Evolutionary conservation across 139 green algal species (phyloP), one percentile per base, ranked within the genome.

Genomic region (Auxenochlorella protothecoides): DNA sequence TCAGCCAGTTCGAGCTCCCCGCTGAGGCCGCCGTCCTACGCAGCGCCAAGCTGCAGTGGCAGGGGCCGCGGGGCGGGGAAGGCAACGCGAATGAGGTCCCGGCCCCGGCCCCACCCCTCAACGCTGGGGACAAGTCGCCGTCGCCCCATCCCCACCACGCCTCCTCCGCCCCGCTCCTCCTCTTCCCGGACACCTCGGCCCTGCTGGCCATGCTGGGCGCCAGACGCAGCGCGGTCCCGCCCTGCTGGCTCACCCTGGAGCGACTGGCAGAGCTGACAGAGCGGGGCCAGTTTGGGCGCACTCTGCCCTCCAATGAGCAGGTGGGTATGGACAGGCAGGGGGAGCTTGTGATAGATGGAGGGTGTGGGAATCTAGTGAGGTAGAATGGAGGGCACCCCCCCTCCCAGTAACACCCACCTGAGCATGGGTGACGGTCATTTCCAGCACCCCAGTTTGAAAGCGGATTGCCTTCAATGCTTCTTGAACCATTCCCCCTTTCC

Each of bases 141-240:
- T 44, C 27, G 27, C 27, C 27, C 27, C 27, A 44, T 44, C 27
- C 27, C 27, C 27, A 44, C 27, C 8, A 11, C 11, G 16, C 14
- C 15, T 15, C 6, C 2, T 55, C 53, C 5, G 87, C 86, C 4
- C 88, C 88, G 13, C 79, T 93, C 75, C 81, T 93, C 53, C 72
- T 93, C 16, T 88, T 93, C 65, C 81, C 84, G 0, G 88, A 93
- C 75, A 93, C 88, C 68, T 86, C 75, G 9, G 88, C 88, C 3
- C 74, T 93, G 61, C 72, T 93, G 70, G 56, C 75, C 56, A 89
- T 93, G 84, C 78, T 92, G 57, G 88, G 87, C 1, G 78, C 76
- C 14, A 77, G 81, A 12, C 16, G 27, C 12, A 62, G 65, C 27
- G 63, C 68, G 14, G 10, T 67, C 2, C 62, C 69, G 3, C 78